phyloP scores from a whole-genome alignment of 108 stramenopile genomes.

The Fistulifera solaris region DNA sequence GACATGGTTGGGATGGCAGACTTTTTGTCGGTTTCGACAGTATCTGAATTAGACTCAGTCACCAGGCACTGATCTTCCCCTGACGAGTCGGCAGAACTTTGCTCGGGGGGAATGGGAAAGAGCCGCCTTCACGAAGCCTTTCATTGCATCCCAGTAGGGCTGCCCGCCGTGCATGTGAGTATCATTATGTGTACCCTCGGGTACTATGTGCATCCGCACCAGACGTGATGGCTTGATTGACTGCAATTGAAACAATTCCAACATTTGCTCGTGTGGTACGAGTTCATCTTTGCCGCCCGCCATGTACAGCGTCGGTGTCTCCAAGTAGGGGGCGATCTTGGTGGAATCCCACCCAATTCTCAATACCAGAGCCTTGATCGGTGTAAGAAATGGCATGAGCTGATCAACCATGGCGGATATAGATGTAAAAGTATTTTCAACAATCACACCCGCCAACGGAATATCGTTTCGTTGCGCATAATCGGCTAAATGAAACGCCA shows the following conservation, averaged over 20 bases:
- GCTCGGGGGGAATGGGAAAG: background rate
- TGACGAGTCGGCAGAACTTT: too few species aligned
- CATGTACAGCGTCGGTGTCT: slow-evolving; percentile 73
- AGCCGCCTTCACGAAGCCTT: slow-evolving; percentile 22
- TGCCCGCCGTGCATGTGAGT: slow-evolving; percentile 82
- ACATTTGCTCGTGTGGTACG: slow-evolving; percentile 90
- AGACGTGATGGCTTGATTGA: slow-evolving; percentile 13
- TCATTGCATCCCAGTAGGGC: slow-evolving; percentile 57
- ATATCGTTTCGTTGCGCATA: slow-evolving; percentile 36
- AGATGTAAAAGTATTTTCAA: slow-evolving; percentile 94
- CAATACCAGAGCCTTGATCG: slow-evolving; percentile 76
- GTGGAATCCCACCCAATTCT: slow-evolving; percentile 76
- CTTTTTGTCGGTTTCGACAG: background rate
- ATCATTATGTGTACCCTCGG: slow-evolving; percentile 91
- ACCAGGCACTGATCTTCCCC: too few species aligned
- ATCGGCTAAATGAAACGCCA: slow-evolving; percentile 76
- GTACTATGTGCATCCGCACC: slow-evolving; percentile 48
- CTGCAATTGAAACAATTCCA: slow-evolving; percentile 32
- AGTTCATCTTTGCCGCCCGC: slow-evolving; percentile 85
- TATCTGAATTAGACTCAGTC: too few species aligned
- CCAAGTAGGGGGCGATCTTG: slow-evolving; percentile 35
- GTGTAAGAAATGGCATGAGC: slow-evolving; percentile 80
- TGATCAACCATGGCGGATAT: slow-evolving; percentile 91
- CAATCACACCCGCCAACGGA: slow-evolving; percentile 75
- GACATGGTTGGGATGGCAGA: slow-evolving; percentile 8